Conservation (phyloP, 805 yeast species). For the Sugiyamaella mastotermitis region DNA sequence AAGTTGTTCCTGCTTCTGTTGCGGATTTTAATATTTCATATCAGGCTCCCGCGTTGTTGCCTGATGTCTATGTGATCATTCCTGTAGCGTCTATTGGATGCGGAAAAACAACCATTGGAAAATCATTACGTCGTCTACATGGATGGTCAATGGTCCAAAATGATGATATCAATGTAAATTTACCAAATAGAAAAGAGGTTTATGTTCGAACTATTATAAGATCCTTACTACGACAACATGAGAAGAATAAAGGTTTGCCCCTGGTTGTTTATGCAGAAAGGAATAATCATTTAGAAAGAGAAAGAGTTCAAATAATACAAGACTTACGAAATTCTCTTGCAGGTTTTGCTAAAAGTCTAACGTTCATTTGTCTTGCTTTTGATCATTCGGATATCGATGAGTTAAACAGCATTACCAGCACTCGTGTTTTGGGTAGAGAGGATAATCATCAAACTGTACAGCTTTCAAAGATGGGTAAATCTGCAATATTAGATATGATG, state of each 20-base stretch:
- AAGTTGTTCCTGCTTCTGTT: no score
- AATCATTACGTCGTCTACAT: constrained; percentile 49
- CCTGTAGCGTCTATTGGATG: constrained; percentile 92
- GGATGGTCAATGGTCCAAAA: constrained; percentile 79
- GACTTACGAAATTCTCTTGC: neutral
- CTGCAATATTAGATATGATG: constrained; percentile 1
- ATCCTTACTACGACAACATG: neutral
- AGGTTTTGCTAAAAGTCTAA: neutral
- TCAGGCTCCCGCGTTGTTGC: no score
- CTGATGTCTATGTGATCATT: constrained; percentile 46
- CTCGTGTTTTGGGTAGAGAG: constrained; percentile 56
- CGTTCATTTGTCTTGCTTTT: neutral
- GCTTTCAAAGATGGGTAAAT: neutral
- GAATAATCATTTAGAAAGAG: constrained; percentile 2
- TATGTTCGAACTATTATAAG: neutral
- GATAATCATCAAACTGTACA: constrained; percentile 71
- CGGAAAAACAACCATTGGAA: constrained; percentile 83
- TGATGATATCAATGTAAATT: constrained; percentile 42
- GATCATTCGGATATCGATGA: neutral
- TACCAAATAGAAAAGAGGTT: neutral
- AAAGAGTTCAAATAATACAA: neutral
- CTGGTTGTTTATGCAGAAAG: constrained; percentile 5
- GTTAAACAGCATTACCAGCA: neutral
- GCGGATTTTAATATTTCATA: no score
- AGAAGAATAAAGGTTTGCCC: neutral